Base-by-base conservation (phyloP, 2,329 filamentous ascomycete genomes). In the Chaetomium sp. region DNA sequence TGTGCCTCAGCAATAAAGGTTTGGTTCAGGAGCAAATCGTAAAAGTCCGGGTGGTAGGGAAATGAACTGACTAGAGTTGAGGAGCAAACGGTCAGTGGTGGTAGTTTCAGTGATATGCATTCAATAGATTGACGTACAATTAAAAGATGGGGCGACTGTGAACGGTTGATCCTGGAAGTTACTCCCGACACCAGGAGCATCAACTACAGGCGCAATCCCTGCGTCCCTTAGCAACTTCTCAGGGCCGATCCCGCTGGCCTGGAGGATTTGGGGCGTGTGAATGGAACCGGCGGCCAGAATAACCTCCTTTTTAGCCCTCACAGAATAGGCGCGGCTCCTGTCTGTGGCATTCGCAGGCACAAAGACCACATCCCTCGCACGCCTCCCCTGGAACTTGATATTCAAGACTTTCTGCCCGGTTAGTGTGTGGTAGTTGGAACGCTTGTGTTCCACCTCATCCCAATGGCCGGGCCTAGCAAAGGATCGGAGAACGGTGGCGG, bases 141-240 rank as follows among this genome's bases (percentile, higher is more conserved):
- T 48, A 34, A 63, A 65, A 2, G 46, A 42, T 2, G 61, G 59
- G 1, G 56, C 57, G 4, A 59, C 38, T n/a, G 55, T 42, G 5
- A 64, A 61, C 4, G 68, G 64, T 45, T 72, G 71, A 49, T 73
- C 71, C 46, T 72, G 70, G 36, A 72, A 68, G 53, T 72, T 72
- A n/a, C 72, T 76, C 7, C 83, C 83, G 9, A 87, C 81, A 44
- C 81, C 83, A 0, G 81, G 82, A 1, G 82, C 72, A 58, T 86
- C 76, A 0, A 74, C 70, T 49, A 82, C 64, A 2, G 82, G 71
- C 0, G 74, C 67, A 52, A 85, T 82, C 6, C 71, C 69, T 57
- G 78, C 67, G 11, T 64, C 58, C 27, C 65, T 56, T 4, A 74
- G 63, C 32, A 74, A 63, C 0, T 58, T 55, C 27, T 59, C 61